Evolutionary conservation across 768 basidiomycete species (phyloP).

Genomic region (Hysterangium stoloniferum): DNA sequence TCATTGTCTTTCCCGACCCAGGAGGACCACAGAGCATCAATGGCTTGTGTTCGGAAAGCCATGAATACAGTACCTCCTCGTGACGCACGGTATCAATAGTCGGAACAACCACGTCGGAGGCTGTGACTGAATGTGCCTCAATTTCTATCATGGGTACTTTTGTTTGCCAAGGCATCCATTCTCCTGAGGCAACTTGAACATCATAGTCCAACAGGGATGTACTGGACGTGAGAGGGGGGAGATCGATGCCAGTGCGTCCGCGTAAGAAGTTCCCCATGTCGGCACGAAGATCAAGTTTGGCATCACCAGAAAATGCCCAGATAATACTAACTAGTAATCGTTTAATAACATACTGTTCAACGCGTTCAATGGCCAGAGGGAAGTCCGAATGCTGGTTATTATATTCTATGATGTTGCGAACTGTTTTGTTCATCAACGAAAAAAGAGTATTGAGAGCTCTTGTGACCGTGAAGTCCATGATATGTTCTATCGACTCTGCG

Average conservation of each 20-base stretch:
- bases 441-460: slow-evolving; percentile 94
- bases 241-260: slow-evolving; percentile 80
- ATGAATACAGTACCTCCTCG: slow-evolving; percentile 97
- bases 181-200: slow-evolving; percentile 75
- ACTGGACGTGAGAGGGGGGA: slow-evolving; percentile 68
- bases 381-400: slow-evolving; percentile 94
- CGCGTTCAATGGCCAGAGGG: slow-evolving; percentile 72
- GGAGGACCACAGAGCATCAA: slow-evolving; percentile 98
- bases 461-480: slow-evolving; percentile 95
- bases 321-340: slow-evolving; percentile 86
- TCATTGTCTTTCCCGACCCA: slow-evolving; percentile 99
- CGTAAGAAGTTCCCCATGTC: slow-evolving; percentile 85
- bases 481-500: slow-evolving; percentile 85
- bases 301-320: slow-evolving; percentile 97
- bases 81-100: slow-evolving; percentile 98
- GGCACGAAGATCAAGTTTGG: slow-evolving; percentile 82
- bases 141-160: slow-evolving; percentile 94
- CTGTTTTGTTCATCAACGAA: slow-evolving; percentile 94
- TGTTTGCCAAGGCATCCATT: slow-evolving; percentile 89
- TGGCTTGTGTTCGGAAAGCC: slow-evolving; percentile 98
- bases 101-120: slow-evolving; percentile 94
- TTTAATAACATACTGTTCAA: slow-evolving; percentile 88
- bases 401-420: slow-evolving; percentile 89
- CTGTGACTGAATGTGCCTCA: slow-evolving; percentile 92
- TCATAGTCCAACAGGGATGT: slow-evolving; percentile 92